These are phyloP conservation scores for Dryadomyces quercivorus DNA, from an alignment of 2,329 filamentous ascomycete genomes.

Conservation along the genomic window DNA sequence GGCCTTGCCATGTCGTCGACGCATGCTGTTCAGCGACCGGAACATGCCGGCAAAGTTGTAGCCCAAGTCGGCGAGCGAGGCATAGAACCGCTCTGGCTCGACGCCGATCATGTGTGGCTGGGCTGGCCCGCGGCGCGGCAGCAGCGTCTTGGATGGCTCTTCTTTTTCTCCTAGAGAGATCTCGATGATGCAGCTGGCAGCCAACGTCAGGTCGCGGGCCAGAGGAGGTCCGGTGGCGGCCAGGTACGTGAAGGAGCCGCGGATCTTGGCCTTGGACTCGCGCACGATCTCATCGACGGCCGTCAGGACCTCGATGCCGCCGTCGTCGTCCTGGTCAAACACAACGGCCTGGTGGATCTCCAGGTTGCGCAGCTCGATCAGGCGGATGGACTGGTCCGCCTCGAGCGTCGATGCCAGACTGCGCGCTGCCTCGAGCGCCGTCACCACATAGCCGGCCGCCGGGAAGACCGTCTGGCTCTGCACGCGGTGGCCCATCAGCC, in stretches of 20 bases:
- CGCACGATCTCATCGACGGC: background rate
- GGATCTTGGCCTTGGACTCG: background rate
- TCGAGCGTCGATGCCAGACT: slow-evolving; percentile 1
- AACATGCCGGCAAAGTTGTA: background rate
- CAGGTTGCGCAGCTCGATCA: slow-evolving; percentile 6
- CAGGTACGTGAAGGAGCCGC: background rate
- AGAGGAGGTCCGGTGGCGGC: too few relatives aligned
- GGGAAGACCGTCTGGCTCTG: slow-evolving; percentile 15
- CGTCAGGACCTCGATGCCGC: background rate
- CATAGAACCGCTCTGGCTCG: background rate
- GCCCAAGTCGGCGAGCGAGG: background rate
- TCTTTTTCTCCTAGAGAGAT: background rate
- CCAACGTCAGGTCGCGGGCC: background rate
- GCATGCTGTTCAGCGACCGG: background rate
- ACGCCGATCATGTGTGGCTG: background rate
- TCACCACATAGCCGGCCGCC: slow-evolving; percentile 7
- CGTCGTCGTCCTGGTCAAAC: background rate
- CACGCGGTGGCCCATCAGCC: slow-evolving; percentile 16
- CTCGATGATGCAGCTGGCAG: background rate
- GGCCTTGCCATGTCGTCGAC: background rate
- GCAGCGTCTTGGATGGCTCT: background rate
- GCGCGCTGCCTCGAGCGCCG: slow-evolving; percentile 10
- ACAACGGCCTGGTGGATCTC: background rate
- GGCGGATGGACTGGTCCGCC: slow-evolving; percentile 19
- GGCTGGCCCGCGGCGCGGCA: too few relatives aligned